phyloP scores from a whole-genome alignment of 352 stramenopile genomes.

The Phytophthora pisi region DNA sequence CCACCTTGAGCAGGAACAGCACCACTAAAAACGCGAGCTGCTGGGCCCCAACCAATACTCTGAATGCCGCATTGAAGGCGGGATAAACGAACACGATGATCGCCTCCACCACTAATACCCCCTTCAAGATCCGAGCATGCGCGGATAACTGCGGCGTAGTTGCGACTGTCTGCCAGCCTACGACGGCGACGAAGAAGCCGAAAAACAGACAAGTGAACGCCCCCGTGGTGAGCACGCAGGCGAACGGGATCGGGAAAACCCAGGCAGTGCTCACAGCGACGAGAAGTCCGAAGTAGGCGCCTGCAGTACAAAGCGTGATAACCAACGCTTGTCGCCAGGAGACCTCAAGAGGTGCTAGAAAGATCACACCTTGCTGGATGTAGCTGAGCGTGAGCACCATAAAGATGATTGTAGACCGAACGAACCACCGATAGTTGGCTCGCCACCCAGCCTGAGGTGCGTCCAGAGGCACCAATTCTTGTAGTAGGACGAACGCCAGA shows the following conservation, averaged over 20 bases:
- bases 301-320: not conserved
- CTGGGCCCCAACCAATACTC: not conserved
- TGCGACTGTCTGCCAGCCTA: conserved; percentile 3
- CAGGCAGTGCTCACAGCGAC: conserved; percentile 12
- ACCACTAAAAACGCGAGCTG: conserved; percentile 21
- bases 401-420: conserved; percentile 7
- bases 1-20: conserved; percentile 15
- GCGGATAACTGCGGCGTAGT: conserved; percentile 7
- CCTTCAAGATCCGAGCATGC: conserved; percentile 4
- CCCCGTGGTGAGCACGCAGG: conserved; percentile 23
- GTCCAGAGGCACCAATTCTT: conserved; percentile 13
- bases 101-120: conserved; percentile 5
- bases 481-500: conserved; percentile 13
- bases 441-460: not conserved
- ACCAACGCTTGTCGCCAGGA: conserved; percentile 5
- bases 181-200: conserved; percentile 7
- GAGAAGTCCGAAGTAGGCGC: conserved; percentile 20
- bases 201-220: conserved; percentile 16
- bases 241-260: conserved; percentile 33
- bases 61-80: conserved; percentile 22
- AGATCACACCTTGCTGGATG: conserved; percentile 13
- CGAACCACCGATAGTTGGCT: conserved; percentile 16
- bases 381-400: conserved; percentile 20
- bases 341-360: conserved; percentile 11
- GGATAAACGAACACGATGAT: conserved; percentile 23